A percentile compares a stretch with the other conserved stretches of the same genome.
phyloP scores from a whole-genome alignment of 169 alveolate species.

The Plasmodium reichenowi region DNA sequence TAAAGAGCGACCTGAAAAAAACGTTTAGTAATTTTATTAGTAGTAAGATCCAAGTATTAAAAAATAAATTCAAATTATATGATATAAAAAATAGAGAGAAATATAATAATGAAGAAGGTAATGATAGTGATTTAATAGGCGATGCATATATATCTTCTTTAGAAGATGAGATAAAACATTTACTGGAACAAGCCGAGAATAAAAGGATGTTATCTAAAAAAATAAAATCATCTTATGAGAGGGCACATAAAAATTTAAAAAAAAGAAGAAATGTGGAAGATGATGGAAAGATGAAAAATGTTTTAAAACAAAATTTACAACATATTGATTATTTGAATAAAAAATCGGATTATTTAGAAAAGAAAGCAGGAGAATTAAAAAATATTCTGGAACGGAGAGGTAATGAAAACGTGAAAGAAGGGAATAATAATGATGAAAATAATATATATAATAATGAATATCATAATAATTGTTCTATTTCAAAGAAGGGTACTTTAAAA shows the following conservation, averaged over 20 bases:
- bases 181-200: slow-evolving; percentile 38
- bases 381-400: slow-evolving; percentile 21
- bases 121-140: not conserved
- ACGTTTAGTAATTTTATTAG: slow-evolving; percentile 45
- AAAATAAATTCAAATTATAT: slow-evolving; percentile 15
- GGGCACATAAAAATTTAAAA: slow-evolving; percentile 56
- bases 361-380: slow-evolving; percentile 45
- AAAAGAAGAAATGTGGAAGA: slow-evolving; percentile 9
- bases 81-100: not conserved
- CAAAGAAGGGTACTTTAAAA: slow-evolving; percentile 62
- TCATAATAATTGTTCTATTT: slow-evolving; percentile 39
- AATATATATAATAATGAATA: too few species aligned
- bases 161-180: slow-evolving; percentile 60
- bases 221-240: slow-evolving; percentile 57
- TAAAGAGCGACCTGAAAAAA: slow-evolving; percentile 40
- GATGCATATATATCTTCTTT: slow-evolving; percentile 38
- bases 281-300: slow-evolving; percentile 33
- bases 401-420: slow-evolving; percentile 3
- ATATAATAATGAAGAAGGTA: not conserved
- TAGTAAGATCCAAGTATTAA: slow-evolving; percentile 30
- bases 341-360: slow-evolving; percentile 60
- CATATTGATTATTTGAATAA: slow-evolving; percentile 53
- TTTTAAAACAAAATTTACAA: slow-evolving; percentile 67
- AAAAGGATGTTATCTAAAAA: slow-evolving; percentile 52
- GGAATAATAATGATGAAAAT: too few species aligned